Conservation (phyloP, 2,329 filamentous ascomycete species). For the Pseudogymnoascus sp. region DNA sequence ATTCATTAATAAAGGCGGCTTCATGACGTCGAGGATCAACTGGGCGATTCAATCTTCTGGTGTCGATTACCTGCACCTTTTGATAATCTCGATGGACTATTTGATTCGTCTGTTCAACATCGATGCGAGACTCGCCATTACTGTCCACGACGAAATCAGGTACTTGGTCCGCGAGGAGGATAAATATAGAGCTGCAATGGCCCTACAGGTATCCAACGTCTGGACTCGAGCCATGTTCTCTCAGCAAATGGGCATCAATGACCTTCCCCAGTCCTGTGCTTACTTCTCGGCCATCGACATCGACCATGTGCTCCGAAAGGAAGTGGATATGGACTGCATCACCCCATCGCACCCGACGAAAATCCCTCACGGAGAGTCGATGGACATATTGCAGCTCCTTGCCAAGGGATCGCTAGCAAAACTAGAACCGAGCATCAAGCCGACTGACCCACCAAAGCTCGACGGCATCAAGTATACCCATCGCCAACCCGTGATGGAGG, state of each 20-base stretch:
- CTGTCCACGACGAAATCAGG: constrained; percentile 94
- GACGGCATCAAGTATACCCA: constrained; percentile 60
- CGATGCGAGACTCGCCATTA: constrained; percentile 77
- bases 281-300: constrained; percentile 96
- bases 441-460: constrained; percentile 48
- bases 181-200: constrained; percentile 84
- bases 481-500: constrained; percentile 72
- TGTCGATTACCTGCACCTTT: constrained; percentile 90
- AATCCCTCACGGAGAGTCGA: constrained; percentile 76
- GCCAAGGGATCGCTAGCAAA: constrained; percentile 60
- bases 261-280: constrained; percentile 87
- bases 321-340: constrained; percentile 95
- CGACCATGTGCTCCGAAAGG: constrained; percentile 90
- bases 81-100: constrained; percentile 93
- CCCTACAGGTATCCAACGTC: constrained; percentile 84
- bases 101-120: constrained; percentile 79
- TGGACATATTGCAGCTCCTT: constrained; percentile 76
- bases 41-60: constrained; percentile 98
- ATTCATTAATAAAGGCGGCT: constrained; percentile 80
- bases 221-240: constrained; percentile 98
- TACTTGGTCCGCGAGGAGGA: constrained; percentile 83
- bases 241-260: constrained; percentile 92
- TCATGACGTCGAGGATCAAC: constrained; percentile 94
- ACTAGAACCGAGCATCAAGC: constrained; percentile 58
- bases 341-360: constrained; percentile 75